Evolutionary conservation across 805 yeast species (phyloP), one percentile per base, ranked within the genome.

Genomic region (Candida fluviatilis): DNA sequence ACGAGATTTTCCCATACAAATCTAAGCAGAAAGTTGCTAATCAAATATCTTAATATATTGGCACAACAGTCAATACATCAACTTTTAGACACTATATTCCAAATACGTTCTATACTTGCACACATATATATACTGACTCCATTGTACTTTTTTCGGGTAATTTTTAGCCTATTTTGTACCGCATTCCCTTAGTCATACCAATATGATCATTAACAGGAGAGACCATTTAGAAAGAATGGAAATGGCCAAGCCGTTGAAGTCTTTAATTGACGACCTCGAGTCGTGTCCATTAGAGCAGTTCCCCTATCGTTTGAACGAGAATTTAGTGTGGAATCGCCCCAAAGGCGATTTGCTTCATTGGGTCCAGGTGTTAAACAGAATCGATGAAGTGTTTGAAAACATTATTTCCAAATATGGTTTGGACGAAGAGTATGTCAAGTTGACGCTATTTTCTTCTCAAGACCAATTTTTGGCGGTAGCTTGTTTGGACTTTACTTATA

Each of bases 281-380:
- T 55, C 57, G 5, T 64, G 75, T 39, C 45, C 64, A 3, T 55
- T 60, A 5, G 50, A 52, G 10, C 67, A 66, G 10, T 66, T 82
- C 34, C 64, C 80, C 2, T 41, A 44, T 3, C 51, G 60, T 30
- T 52, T 79, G 36, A 52, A 52, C 11, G 44, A 43, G 2, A 64
- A 74, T 42, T 49, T 67, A 42, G 54, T 49, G 13, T 81, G 88
- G 88, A 73, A 73, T 21, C 62, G 80, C 17, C 82, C 87, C 6
- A 68, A 78, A 43, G 85, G 84, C 26, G 84, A 86, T 48, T 59
- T 91, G 24, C 73, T 73, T 43, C 81, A 80, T 42, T 90, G 95
- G 93, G 75, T 85, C 19, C 74, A 82, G 0, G 78, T 86, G 1
- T 65, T 91, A 49, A 84, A 88, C 57, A 69, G 82, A 49, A 78